phyloP scores from a whole-genome alignment of 2,329 filamentous ascomycete genomes.

The Simplicillium sp. region DNA sequence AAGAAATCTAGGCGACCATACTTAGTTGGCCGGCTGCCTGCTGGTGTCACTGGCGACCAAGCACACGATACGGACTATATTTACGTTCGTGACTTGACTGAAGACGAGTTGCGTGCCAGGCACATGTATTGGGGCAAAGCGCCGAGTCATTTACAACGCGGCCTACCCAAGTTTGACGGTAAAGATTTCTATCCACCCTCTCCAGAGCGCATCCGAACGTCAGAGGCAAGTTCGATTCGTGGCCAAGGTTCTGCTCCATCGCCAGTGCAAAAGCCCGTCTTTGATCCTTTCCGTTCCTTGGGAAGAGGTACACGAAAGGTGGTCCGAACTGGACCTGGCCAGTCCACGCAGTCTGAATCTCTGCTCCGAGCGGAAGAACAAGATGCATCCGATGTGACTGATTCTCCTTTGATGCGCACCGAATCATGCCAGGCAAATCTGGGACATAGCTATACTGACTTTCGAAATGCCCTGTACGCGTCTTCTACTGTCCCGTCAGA shows the following conservation, averaged over 20 bases:
- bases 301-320: conserved; percentile 8
- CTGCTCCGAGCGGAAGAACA: conserved; percentile 14
- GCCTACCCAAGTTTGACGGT: conserved; percentile 54
- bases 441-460: conserved; percentile 16
- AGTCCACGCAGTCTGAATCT: conserved; percentile 23
- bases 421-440: conserved; percentile 14
- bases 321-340: conserved; percentile 14
- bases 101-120: conserved; percentile 49
- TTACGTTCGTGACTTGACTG: conserved; percentile 47
- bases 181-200: conserved; percentile 55
- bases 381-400: conserved; percentile 9
- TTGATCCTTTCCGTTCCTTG: conserved; percentile 14
- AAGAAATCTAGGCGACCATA: conserved; percentile 31
- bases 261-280: conserved; percentile 2
- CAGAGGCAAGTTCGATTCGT: conserved; percentile 1
- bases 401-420: conserved; percentile 12
- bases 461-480: conserved; percentile 14
- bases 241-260: background rate
- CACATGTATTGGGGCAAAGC: conserved; percentile 52
- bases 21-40: conserved; percentile 42
- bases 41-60: conserved; percentile 28
- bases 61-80: conserved; percentile 38
- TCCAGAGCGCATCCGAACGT: conserved; percentile 28
- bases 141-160: conserved; percentile 36
- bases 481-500: conserved; percentile 1